Percentiles rank a stretch among this genome's conserved stretches.
Evolutionary conservation across 495 filamentous ascomycete species (phyloP).

Genomic region (Aspergillus wentii): DNA sequence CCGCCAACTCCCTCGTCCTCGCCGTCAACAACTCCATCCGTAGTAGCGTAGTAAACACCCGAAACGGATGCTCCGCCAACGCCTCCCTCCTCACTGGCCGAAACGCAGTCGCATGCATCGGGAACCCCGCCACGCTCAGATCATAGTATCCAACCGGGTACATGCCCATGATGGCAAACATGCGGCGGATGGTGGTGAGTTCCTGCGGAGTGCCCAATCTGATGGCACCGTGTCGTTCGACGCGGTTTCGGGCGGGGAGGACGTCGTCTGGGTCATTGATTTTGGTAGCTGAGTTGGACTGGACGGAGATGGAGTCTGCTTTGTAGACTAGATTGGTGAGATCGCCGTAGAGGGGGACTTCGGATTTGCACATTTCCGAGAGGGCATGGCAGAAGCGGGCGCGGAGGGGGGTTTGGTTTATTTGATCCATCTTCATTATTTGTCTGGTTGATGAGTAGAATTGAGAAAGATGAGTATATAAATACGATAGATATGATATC

Average conservation of each 20-base stretch:
- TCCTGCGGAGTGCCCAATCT: slow-evolving; percentile 35
- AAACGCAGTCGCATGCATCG: slow-evolving; percentile 41
- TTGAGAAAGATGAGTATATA: too few relatives aligned
- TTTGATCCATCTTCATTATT: too few relatives aligned
- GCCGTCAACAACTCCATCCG: slow-evolving; percentile 31
- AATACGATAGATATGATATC: too few relatives aligned
- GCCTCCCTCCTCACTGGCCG: slow-evolving; percentile 23
- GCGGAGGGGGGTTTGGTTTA: slow-evolving; percentile 22
- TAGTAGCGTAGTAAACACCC: slow-evolving; percentile 38
- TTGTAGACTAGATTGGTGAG: slow-evolving; percentile 28
- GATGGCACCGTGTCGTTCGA: slow-evolving; percentile 42
- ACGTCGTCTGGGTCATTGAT: slow-evolving; percentile 20
- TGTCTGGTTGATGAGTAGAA: too few relatives aligned
- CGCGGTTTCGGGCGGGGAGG: slow-evolving; percentile 23
- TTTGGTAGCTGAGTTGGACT: not conserved
- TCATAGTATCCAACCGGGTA: slow-evolving; percentile 42
- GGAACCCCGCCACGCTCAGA: slow-evolving; percentile 31
- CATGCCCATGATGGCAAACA: slow-evolving; percentile 40
- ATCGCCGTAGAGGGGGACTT: slow-evolving; percentile 37
- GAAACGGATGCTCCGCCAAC: slow-evolving; percentile 31
- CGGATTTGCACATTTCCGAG: slow-evolving; percentile 36
- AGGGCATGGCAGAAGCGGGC: slow-evolving; percentile 29
- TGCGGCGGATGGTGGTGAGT: slow-evolving; percentile 29
- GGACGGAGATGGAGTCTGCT: slow-evolving; percentile 23
- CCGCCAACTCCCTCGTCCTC: slow-evolving; percentile 18